phyloP scores from a whole-genome alignment of 2,329 filamentous ascomycete genomes.

The Colletotrichum tropicicola region DNA sequence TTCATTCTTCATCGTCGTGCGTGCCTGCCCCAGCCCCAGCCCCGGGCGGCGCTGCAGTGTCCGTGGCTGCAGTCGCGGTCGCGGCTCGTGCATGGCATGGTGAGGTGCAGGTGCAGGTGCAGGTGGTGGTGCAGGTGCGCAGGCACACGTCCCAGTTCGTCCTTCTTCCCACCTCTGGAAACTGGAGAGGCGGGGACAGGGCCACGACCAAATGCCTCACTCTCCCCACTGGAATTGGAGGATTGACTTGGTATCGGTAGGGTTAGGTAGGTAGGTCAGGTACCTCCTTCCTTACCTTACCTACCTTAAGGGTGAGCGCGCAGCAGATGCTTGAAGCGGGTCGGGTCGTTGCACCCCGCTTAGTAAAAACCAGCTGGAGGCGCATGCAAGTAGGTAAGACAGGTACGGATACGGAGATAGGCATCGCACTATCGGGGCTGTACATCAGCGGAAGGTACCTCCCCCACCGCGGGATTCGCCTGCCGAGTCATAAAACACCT shows the following conservation, averaged over 20 bases:
- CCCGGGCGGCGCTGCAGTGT: background rate
- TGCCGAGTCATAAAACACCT: constrained; percentile 2
- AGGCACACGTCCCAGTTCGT: constrained; percentile 11
- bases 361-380: constrained; percentile 7
- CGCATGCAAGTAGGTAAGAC: no score
- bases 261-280: no score
- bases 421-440: background rate
- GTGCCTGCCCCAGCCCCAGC: background rate
- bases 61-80: background rate
- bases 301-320: background rate
- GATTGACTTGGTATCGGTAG: background rate
- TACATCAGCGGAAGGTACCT: constrained; percentile 2
- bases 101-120: constrained; percentile 10
- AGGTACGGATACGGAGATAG: background rate
- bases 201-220: constrained; percentile 1
- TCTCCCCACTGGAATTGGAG: background rate
- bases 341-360: background rate
- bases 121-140: no score
- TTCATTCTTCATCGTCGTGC: no score
- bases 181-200: background rate
- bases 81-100: constrained; percentile 10
- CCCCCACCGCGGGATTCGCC: constrained; percentile 9
- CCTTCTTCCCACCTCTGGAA: no score
- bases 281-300: no score
- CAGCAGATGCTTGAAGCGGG: background rate